Evolutionary conservation across 1,284 basidiomycete genomes (phyloP), one percentile per base, ranked within the genome.

Genomic region (Fistulinella cinereoalba): DNA sequence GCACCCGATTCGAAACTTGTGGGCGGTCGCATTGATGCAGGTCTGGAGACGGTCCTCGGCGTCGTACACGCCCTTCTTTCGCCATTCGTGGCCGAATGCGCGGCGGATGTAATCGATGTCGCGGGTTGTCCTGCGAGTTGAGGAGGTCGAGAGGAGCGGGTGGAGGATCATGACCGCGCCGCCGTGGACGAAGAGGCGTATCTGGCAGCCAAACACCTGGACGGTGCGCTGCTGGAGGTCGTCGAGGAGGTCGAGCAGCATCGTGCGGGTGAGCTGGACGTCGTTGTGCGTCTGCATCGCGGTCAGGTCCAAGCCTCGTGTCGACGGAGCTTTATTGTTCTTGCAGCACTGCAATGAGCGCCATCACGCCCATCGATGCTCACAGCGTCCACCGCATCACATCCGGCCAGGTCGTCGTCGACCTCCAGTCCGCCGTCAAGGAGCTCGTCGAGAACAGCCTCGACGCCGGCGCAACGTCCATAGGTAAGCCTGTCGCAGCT

Each of bases 361-460:
- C 42, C 11, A 77, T 80, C 52, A 71, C 66, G 29, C 77, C 85
- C 9, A 92, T 97, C 53, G 92, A 96, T 58, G 68, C 69, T 3
- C 68, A 75, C 3, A 90, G 92, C 8, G 75, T 93, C 9, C 93
- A 96, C 64, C 77, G 81, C 44, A 62, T 61, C 49, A 58, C 43
- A 0, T 93, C 92, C 6, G 94, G 92, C 1, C 97, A 99, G 64
- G 96, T 99, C 25, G 88, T 99, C 0, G 77, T 96, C 24, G 94
- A 98, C 64, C 78, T 99, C 1, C 93, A 94, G 61, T 89, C 85
- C 0, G 92, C 92, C 1, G 86, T 99, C 46, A 99, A 99, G 64
- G 97, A 99, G 66, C 80, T 99, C 2, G 80, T 99, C 3, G 97
- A 99, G 70, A 99, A 99, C 65, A 91, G 92, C 48, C 72, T 98